These are phyloP conservation scores for Diaporthe citriasiana DNA, from an alignment of 2,329 filamentous ascomycete species.

Conservation along the genomic window DNA sequence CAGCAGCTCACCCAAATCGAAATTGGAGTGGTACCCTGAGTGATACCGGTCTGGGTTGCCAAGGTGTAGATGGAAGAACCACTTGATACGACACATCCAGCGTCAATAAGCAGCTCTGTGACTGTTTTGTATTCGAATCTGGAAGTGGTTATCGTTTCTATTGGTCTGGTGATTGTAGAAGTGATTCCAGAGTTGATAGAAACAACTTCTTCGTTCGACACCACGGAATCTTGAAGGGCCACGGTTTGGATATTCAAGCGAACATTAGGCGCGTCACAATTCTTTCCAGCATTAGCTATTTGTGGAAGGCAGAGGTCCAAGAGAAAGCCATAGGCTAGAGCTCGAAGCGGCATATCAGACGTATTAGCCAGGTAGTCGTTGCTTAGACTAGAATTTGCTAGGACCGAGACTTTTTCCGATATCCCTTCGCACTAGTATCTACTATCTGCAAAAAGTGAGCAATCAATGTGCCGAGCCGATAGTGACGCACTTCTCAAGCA, in stretches of 20 bases:
- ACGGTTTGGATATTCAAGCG: not conserved
- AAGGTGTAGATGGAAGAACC: conserved; percentile 5
- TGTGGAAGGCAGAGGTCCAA: not conserved
- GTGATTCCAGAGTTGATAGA: not conserved
- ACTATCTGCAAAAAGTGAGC: not conserved
- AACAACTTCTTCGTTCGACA: not conserved
- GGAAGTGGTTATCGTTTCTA: not conserved
- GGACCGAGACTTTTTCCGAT: not conserved
- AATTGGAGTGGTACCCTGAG: not conserved
- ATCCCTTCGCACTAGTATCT: not conserved
- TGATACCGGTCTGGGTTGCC: not conserved
- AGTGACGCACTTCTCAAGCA: not conserved
- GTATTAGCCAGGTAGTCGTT: not conserved
- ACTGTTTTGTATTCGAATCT: not conserved
- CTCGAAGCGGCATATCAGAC: not conserved
- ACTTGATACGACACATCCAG: not conserved
- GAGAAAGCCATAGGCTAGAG: not conserved
- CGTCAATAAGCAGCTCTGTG: not conserved
- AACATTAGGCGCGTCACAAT: not conserved
- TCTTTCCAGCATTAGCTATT: not conserved
- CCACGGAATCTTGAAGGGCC: not conserved
- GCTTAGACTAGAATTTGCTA: too few species aligned
- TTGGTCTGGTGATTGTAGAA: not conserved
- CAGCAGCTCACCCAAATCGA: not conserved
- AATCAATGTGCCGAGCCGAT: not conserved